Evolutionary conservation across 1,284 basidiomycete species (phyloP).

Genomic region (Cutaneotrichosporon spelunceum): DNA sequence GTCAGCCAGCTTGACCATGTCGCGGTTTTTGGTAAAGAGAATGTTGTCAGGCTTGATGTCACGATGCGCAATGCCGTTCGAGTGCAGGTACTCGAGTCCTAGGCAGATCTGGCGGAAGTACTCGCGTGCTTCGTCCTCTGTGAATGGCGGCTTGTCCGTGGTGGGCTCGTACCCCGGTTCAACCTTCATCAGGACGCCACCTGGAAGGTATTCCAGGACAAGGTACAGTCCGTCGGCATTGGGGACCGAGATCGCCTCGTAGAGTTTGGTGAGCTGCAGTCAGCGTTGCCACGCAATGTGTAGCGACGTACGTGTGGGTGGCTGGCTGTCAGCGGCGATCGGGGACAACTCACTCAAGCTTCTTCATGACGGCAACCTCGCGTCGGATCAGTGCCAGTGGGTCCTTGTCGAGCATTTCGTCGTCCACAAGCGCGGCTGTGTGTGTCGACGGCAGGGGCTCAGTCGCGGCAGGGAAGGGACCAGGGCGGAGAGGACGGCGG

Average conservation of each 20-base stretch:
- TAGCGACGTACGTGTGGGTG: constrained; percentile 46
- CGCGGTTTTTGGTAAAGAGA: constrained; percentile 54
- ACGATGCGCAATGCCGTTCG: constrained; percentile 56
- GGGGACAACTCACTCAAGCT: constrained; percentile 47
- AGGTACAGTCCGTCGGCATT: constrained; percentile 56
- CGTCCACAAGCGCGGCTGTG: constrained; percentile 2
- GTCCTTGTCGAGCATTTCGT: constrained; percentile 26
- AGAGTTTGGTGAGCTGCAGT: constrained; percentile 55
- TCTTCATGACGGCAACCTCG: constrained; percentile 54
- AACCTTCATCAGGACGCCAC: constrained; percentile 56
- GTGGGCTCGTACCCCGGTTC: constrained; percentile 44
- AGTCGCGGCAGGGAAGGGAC: not conserved
- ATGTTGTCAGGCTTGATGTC: constrained; percentile 60
- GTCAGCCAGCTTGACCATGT: constrained; percentile 57
- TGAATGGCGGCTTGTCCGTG: constrained; percentile 42
- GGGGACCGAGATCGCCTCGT: constrained; percentile 59
- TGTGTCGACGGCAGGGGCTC: not conserved
- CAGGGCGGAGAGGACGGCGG: constrained; percentile 8
- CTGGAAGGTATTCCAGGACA: constrained; percentile 55
- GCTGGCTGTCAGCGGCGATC: constrained; percentile 24
- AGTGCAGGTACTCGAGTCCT: constrained; percentile 57
- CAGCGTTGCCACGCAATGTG: constrained; percentile 7
- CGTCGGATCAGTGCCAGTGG: constrained; percentile 49
- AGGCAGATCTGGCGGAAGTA: constrained; percentile 58
- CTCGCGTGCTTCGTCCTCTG: constrained; percentile 34